Conservation (phyloP, 140 eudicot species). For the Bidens hawaiensis region DNA sequence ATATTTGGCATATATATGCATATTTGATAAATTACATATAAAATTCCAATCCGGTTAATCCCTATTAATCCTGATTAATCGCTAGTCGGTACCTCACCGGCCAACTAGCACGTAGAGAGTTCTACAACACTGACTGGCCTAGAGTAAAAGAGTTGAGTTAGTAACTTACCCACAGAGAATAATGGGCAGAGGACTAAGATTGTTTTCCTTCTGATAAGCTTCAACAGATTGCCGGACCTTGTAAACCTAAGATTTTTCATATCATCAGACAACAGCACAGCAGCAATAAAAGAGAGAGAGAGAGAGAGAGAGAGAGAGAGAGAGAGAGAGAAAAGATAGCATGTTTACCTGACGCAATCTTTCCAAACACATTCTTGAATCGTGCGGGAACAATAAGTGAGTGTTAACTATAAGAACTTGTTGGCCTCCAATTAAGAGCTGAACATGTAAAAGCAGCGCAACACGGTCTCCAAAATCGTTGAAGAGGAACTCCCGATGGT, state of each 20-base stretch:
- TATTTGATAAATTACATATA: too few species aligned
- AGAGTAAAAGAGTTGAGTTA: background rate
- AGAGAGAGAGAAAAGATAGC: too few species aligned
- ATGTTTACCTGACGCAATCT: constrained; percentile 17
- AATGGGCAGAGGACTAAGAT: constrained; percentile 62
- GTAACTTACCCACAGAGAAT: constrained; percentile 62
- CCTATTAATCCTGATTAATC: too few species aligned
- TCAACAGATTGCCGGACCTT: constrained; percentile 71
- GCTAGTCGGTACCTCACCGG: too few species aligned
- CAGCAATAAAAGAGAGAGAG: too few species aligned
- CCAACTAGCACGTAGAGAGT: too few species aligned
- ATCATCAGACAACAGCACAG: background rate
- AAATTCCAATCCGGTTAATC: too few species aligned
- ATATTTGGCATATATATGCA: background rate
- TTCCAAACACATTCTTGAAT: constrained; percentile 20
- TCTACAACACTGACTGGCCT: too few species aligned
- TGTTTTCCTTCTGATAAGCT: constrained; percentile 73
- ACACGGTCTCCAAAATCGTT: constrained; percentile 91
- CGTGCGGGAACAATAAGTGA: constrained; percentile 72
- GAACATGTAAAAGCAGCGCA: constrained; percentile 79
- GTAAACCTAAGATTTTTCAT: constrained; percentile 58
- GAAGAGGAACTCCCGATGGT: constrained; percentile 62
- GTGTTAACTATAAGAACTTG: constrained; percentile 77
- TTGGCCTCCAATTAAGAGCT: constrained; percentile 40
- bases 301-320: too few species aligned